These are phyloP conservation scores for Plasmodium vinckei DNA, from an alignment of 169 alveolate genomes.

Conservation along the genomic window DNA sequence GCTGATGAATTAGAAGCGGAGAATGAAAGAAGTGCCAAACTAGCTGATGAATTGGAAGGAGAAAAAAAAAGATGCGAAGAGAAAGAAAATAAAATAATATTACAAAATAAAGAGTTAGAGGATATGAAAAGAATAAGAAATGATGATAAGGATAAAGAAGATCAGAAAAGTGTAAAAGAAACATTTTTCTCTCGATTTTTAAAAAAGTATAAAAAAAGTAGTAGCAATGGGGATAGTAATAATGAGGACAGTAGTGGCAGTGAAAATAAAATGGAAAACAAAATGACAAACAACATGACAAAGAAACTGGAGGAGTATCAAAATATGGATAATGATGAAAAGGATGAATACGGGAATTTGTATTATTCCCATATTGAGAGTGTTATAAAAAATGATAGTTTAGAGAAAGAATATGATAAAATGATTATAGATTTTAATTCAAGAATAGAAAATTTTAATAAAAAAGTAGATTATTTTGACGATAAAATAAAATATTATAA, in stretches of 20 bases:
- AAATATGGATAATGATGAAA: not conserved
- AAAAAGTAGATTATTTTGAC: conserved; percentile 25
- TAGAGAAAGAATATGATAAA: conserved; percentile 28
- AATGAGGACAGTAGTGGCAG: not conserved
- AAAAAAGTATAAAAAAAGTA: too few relatives aligned
- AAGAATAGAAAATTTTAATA: not conserved
- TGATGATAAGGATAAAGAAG: not conserved
- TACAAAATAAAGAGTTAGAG: not conserved
- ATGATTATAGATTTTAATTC: conserved; percentile 22
- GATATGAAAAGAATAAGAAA: not conserved
- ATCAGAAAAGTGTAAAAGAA: too few relatives aligned
- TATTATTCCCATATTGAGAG: conserved; percentile 31
- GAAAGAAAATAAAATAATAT: not conserved
- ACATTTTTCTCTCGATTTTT: too few relatives aligned
- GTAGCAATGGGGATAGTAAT: not conserved
- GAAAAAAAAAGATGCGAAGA: not conserved
- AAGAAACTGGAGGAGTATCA: not conserved
- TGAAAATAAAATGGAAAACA: not conserved
- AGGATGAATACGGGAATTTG: not conserved
- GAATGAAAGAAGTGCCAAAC: conserved; percentile 5
- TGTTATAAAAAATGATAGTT: conserved; percentile 18
- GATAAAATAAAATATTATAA: conserved; percentile 34
- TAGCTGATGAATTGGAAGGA: conserved; percentile 17
- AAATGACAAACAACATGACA: not conserved
- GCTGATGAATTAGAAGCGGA: conserved; percentile 8